These are phyloP conservation scores for Alternaria infectoria DNA, from an alignment of 2,329 filamentous ascomycete species.

Conservation along the genomic window DNA sequence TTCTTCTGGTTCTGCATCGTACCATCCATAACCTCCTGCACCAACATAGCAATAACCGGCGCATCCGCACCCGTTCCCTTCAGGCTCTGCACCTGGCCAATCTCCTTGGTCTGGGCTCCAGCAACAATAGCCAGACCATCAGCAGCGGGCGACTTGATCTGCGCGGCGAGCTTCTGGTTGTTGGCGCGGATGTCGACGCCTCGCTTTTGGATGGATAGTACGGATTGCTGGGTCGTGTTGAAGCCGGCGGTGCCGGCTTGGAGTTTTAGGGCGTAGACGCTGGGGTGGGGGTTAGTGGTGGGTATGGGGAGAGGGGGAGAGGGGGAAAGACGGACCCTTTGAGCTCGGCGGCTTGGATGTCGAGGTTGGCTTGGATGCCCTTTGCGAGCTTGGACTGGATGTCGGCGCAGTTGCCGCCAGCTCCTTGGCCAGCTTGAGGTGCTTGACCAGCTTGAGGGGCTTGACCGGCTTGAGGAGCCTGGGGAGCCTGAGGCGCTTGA, in stretches of 20 bases:
- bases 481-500: background rate
- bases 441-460: background rate
- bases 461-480: background rate
- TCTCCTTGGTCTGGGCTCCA: conserved; percentile 22
- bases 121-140: conserved; percentile 21
- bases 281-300: no score
- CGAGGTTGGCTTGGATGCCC: conserved; percentile 28
- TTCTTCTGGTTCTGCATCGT: conserved; percentile 29
- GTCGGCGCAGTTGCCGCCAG: background rate
- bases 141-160: conserved; percentile 21
- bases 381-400: conserved; percentile 9
- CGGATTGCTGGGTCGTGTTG: background rate
- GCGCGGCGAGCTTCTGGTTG: conserved; percentile 26
- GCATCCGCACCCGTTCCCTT: conserved; percentile 7
- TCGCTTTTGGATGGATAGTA: conserved; percentile 20
- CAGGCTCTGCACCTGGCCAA: conserved; percentile 17
- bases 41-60: conserved; percentile 16
- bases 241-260: conserved; percentile 1
- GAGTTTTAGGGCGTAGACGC: conserved; percentile 14
- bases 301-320: no score
- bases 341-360: conserved; percentile 29
- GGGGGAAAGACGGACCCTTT: conserved; percentile 11
- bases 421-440: background rate
- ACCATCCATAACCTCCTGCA: conserved; percentile 19
- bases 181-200: conserved; percentile 26